Base-by-base conservation (phyloP, 371 early-diverging fungal species). In the Blakeslea trispora region DNA sequence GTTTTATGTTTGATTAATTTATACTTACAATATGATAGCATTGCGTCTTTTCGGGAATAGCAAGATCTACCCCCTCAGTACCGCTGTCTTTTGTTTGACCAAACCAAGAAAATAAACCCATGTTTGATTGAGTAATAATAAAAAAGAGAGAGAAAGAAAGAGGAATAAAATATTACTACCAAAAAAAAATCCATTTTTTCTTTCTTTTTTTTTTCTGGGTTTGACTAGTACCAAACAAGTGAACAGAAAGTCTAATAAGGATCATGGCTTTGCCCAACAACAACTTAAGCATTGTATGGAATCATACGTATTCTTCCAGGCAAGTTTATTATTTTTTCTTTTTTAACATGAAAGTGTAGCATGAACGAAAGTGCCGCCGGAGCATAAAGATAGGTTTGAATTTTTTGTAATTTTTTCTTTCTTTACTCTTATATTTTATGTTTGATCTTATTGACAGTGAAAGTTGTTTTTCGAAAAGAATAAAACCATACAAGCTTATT, bases 21-120 rank as follows among this genome's bases (percentile, higher is more conserved):
- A 22, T 31, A 22, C 50, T 56, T 72, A 77, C 78, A 68, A 77
- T 74, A 46, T 77, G 72, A 48, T 74, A 77, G 32, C 78, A 77
- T 19, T 61, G 52, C 8, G 66, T 72, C 51, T 77, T 77, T 45
- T 62, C 47, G 6, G 73, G 67, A 47, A 77, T 77, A 8, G 65
- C 71, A 15, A 51, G 22, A 41, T 74, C 78, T 21, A 64, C 51
- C 23, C 53, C 62, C 55, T 63, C 48, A 5, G 52, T 28, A 15
- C 45, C 45, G n/a, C 17, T 17, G 19, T 18, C 44, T 15, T 13
- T 32, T 31, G 44, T 24, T 8, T 50, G 28, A 15, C 56, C 49
- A 11, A 76, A 61, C 73, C 73, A 75, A 42, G 67, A 59, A 45
- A 68, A 68, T 34, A 69, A 51, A 0, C 64, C 66, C 72, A 75